These are phyloP conservation scores for Ochetophila trinervis DNA, from an alignment of 306 rosid genomes.

Conservation along the genomic window DNA sequence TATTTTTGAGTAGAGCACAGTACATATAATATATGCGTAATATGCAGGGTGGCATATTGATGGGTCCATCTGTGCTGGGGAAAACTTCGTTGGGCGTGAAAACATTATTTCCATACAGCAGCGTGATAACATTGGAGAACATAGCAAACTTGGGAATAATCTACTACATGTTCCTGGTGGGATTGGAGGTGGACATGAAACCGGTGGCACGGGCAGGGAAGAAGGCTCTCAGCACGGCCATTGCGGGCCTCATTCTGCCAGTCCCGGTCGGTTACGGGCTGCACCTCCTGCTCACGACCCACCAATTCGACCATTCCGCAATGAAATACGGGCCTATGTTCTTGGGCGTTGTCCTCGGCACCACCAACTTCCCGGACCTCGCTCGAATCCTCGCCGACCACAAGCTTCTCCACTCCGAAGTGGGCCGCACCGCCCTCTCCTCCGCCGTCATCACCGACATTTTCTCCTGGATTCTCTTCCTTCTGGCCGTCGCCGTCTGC, in stretches of 20 bases:
- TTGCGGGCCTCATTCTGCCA: conserved; percentile 29
- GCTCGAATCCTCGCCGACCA: conserved; percentile 36
- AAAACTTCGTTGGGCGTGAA: neutral
- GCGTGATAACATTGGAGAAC: conserved; percentile 22
- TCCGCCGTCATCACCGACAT: conserved; percentile 41
- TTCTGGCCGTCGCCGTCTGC: conserved; percentile 7
- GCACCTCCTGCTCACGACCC: conserved; percentile 5
- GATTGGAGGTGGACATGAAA: conserved; percentile 37
- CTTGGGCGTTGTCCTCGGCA: conserved; percentile 36
- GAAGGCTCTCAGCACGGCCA: conserved; percentile 33
- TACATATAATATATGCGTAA: too few relatives aligned
- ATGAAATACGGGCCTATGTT: conserved; percentile 18
- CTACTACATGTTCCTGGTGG: conserved; percentile 45
- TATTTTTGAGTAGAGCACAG: too few relatives aligned
- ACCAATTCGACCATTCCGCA: neutral
- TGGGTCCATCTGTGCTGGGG: conserved; percentile 30
- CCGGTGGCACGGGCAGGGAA: conserved; percentile 26
- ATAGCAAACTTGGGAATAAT: conserved; percentile 29
- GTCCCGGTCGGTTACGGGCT: conserved; percentile 24
- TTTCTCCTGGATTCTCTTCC: conserved; percentile 36
- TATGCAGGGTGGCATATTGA: conserved; percentile 38
- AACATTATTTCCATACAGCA: conserved; percentile 11
- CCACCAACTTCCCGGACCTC: conserved; percentile 43
- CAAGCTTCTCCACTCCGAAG: conserved; percentile 42
- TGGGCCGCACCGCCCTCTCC: conserved; percentile 38